These are phyloP conservation scores for Alternaria sp. DNA, from an alignment of 2,329 filamentous ascomycete genomes.

Conservation along the genomic window DNA sequence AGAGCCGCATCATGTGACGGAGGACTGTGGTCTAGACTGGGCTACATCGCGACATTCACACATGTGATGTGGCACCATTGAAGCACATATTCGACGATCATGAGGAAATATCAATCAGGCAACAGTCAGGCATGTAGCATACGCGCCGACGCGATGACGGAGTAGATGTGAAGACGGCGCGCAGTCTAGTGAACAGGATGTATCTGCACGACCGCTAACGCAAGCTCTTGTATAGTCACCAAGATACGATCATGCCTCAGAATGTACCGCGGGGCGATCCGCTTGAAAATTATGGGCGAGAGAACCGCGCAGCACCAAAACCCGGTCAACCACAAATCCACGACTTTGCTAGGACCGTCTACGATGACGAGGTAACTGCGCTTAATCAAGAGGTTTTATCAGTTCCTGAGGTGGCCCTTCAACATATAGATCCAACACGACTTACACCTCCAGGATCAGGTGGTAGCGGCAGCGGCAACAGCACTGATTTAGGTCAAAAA, in stretches of 20 bases:
- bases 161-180: neutral
- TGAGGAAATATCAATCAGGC: too few relatives aligned
- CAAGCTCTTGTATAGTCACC: neutral
- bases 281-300: conserved; percentile 6
- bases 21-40: neutral
- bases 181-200: neutral
- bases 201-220: neutral
- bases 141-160: neutral
- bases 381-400: accelerated
- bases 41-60: neutral
- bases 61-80: too few relatives aligned
- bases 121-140: too few relatives aligned
- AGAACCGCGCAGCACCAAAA: conserved; percentile 12
- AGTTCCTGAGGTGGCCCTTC: neutral
- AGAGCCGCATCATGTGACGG: neutral
- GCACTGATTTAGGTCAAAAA: neutral
- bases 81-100: too few relatives aligned
- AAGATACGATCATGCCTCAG: neutral
- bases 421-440: neutral
- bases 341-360: neutral
- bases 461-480: neutral
- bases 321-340: neutral
- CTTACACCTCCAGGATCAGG: neutral
- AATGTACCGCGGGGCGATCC: conserved; percentile 3
- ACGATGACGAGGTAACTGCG: neutral